phyloP scores from a whole-genome alignment of 1,284 basidiomycete species.

The Tilletia walkeri region DNA sequence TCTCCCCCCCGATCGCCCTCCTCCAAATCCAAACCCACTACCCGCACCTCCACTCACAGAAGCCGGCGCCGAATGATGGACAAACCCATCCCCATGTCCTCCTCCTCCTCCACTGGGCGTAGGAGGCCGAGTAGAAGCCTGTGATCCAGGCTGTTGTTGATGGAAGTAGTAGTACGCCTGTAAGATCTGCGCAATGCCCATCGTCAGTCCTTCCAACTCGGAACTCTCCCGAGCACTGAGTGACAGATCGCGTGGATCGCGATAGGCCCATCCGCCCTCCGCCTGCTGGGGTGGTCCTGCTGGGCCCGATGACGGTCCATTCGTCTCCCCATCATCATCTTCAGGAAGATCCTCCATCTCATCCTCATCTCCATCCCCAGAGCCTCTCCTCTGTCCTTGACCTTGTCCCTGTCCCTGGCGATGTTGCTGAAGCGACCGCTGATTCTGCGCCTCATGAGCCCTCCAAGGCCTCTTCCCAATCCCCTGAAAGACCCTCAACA shows the following conservation, averaged over 20 bases:
- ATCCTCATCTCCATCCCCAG: slow-evolving; percentile 14
- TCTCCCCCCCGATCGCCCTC: not conserved
- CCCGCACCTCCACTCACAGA: not conserved
- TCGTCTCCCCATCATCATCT: slow-evolving; percentile 19
- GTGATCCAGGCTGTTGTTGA: not conserved
- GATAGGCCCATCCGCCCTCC: too few species aligned
- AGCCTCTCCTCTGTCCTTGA: not conserved
- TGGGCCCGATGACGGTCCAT: not conserved
- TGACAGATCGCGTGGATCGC: slow-evolving; percentile 34
- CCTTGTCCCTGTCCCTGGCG: slow-evolving; percentile 6
- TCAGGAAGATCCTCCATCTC: slow-evolving; percentile 19
- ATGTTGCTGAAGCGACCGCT: not conserved
- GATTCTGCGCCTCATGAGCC: not conserved
- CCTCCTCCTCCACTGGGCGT: not conserved
- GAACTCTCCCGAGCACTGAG: slow-evolving; percentile 42
- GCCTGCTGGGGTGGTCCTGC: too few species aligned
- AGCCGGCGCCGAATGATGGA: not conserved
- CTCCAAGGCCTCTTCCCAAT: slow-evolving; percentile 33
- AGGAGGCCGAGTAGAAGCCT: not conserved
- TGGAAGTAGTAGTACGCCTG: slow-evolving; percentile 32
- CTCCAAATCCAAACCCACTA: not conserved
- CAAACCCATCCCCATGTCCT: too few species aligned
- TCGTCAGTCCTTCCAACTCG: slow-evolving; percentile 46
- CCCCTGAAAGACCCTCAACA: slow-evolving; percentile 89
- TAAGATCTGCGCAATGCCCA: slow-evolving; percentile 42